phyloP scores from a whole-genome alignment of 257 asterid genomes.

The Datura wrightii region DNA sequence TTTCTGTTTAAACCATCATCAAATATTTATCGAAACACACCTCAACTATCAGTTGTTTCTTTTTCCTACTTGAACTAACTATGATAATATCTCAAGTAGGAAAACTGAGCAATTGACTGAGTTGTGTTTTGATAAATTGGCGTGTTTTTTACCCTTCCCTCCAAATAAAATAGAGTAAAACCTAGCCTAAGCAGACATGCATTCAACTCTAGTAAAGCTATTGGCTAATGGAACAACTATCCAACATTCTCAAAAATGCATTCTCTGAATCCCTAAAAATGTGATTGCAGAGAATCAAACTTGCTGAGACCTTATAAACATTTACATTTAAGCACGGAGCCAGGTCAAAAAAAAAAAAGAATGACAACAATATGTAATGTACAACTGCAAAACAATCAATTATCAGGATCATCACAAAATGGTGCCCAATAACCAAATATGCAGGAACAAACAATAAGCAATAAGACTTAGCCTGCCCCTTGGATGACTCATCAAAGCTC shows the following conservation, averaged over 20 bases:
- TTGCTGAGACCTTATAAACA: conserved; percentile 37
- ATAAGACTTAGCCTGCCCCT: conserved; percentile 84
- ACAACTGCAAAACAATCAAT: conserved; percentile 42
- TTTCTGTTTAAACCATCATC: too few relatives aligned
- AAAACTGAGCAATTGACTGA: too few relatives aligned
- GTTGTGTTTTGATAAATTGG: too few relatives aligned
- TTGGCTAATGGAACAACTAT: conserved; percentile 38
- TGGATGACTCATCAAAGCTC: conserved; percentile 89
- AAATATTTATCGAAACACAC: too few relatives aligned
- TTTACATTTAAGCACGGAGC: conserved; percentile 45
- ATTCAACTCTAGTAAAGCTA: conserved; percentile 31
- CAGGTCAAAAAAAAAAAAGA: conserved; percentile 23
- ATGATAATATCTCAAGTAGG: too few relatives aligned
- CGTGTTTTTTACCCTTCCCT: too few relatives aligned
- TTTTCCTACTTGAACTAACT: too few relatives aligned
- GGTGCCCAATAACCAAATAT: conserved; percentile 81
- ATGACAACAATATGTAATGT: conserved; percentile 41
- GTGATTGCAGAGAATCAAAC: conserved; percentile 66
- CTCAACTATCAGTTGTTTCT: too few relatives aligned
- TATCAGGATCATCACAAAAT: conserved; percentile 54
- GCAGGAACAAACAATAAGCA: conserved; percentile 79
- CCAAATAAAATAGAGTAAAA: too few relatives aligned
- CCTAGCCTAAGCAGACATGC: neutral
- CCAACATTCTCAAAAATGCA: conserved; percentile 42
- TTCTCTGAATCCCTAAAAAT: conserved; percentile 67